These are phyloP conservation scores for Cercophora scortea DNA, from an alignment of 495 filamentous ascomycete species.

Conservation along the genomic window DNA sequence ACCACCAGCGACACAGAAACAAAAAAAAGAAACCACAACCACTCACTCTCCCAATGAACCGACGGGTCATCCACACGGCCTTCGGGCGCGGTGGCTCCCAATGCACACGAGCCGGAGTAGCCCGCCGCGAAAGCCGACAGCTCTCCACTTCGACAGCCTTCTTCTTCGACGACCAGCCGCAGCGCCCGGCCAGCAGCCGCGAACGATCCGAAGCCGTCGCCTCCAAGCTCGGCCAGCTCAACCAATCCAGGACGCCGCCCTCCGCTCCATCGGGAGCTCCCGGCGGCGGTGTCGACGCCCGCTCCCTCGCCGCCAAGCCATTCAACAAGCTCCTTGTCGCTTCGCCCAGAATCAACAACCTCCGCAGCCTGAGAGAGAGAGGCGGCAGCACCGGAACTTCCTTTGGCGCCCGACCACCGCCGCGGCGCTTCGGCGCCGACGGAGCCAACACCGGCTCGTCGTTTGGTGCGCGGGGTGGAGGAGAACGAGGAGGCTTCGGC, in stretches of 20 bases:
- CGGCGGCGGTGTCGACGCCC: constrained; percentile 10
- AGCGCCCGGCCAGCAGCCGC: constrained; percentile 5
- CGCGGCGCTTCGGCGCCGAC: neutral
- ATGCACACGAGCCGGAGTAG: constrained; percentile 2
- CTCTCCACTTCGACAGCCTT: constrained; percentile 4
- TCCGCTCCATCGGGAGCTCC: neutral
- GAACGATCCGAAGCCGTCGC: constrained; percentile 15
- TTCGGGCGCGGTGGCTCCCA: constrained; percentile 13
- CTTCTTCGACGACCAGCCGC: neutral
- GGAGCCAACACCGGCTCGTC: neutral
- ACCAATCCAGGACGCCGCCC: neutral
- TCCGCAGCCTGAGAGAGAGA: constrained; percentile 19
- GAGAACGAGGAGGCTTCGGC: neutral
- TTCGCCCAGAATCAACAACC: constrained; percentile 16
- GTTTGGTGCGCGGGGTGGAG: neutral
- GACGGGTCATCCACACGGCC: constrained; percentile 17
- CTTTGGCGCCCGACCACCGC: neutral
- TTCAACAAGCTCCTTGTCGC: neutral
- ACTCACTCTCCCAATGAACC: constrained; percentile 14
- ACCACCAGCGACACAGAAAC: neutral
- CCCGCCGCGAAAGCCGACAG: constrained; percentile 5
- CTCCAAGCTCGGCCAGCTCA: constrained; percentile 11
- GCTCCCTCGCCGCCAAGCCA: constrained; percentile 5
- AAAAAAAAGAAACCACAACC: neutral
- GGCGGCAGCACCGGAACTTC: neutral